A percentile compares a stretch with the other conserved stretches of the same genome.
Evolutionary conservation across 176 grass and related monocot genomes (phyloP).

Genomic region (Tillandsia fasciculata): DNA sequence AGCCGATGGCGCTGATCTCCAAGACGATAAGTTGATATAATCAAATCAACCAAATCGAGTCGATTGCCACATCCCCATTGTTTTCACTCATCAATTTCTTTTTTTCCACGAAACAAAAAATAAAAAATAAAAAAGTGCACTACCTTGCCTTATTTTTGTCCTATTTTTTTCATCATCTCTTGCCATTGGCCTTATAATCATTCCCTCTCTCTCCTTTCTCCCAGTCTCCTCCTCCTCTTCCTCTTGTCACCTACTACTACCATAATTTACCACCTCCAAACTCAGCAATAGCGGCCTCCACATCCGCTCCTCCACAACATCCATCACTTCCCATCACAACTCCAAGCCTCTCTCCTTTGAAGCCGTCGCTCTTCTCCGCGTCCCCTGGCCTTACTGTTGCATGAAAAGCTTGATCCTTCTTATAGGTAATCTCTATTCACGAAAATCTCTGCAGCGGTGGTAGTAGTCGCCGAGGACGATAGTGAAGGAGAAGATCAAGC

Average conservation of each 20-base stretch:
- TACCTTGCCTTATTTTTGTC: neutral
- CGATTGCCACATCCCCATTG: no score
- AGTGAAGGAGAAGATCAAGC: neutral
- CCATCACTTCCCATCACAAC: neutral
- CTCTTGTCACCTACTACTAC: neutral
- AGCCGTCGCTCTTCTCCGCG: neutral
- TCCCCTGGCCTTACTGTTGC: neutral
- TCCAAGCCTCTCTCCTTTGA: conserved; percentile 1
- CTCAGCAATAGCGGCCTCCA: conserved; percentile 35
- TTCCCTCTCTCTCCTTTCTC: neutral
- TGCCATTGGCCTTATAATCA: neutral
- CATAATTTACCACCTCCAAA: conserved; percentile 5
- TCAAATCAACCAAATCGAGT: no score
- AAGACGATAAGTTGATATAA: no score
- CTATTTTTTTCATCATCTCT: neutral
- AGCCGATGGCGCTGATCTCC: no score
- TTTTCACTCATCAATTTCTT: neutral
- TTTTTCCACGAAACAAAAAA: neutral
- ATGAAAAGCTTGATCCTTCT: neutral
- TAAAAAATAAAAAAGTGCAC: neutral
- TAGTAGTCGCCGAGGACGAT: neutral
- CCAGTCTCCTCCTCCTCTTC: conserved; percentile 11
- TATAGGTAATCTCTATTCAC: neutral
- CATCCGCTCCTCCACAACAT: conserved; percentile 10
- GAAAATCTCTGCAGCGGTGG: conserved; percentile 5